These are phyloP conservation scores for Citrus hindsii DNA, from an alignment of 345 rosid genomes.

Conservation along the genomic window DNA sequence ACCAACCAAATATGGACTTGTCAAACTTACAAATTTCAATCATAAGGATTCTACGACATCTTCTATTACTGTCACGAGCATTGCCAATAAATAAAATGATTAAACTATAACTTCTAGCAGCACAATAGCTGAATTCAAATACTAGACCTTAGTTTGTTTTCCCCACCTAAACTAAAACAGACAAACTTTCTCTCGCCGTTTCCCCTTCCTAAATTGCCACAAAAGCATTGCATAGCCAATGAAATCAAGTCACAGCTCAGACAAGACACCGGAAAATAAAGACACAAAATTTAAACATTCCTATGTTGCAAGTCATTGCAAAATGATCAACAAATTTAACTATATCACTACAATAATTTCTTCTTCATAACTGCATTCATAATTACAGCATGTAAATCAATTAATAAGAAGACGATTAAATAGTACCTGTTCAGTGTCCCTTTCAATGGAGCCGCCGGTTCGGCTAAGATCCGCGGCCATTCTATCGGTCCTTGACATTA, in stretches of 20 bases:
- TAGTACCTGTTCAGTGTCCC: slow-evolving; percentile 93
- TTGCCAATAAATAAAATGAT: not conserved
- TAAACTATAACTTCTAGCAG: not conserved
- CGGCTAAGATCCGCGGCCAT: slow-evolving; percentile 96
- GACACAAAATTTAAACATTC: not conserved
- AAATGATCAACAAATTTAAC: not conserved
- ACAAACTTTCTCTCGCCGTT: not conserved
- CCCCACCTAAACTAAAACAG: not conserved
- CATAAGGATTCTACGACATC: not conserved
- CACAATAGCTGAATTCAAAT: not conserved
- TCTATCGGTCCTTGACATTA: slow-evolving; percentile 60
- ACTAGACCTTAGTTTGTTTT: not conserved
- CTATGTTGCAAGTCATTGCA: not conserved
- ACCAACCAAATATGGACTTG: not conserved
- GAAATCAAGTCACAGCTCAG: not conserved
- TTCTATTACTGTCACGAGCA: not conserved
- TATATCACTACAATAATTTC: not conserved
- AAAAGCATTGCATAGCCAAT: not conserved
- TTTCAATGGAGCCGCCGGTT: slow-evolving; percentile 74
- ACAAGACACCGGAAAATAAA: not conserved
- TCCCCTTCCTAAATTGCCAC: not conserved
- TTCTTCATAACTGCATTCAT: not conserved
- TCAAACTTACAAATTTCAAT: not conserved
- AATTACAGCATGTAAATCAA: not conserved
- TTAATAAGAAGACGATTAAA: not conserved